A percentile compares a stretch with the other conserved stretches of the same genome.
Conservation (phyloP, 768 basidiomycete species). For the Pseudohyphozyma bogoriensis region DNA sequence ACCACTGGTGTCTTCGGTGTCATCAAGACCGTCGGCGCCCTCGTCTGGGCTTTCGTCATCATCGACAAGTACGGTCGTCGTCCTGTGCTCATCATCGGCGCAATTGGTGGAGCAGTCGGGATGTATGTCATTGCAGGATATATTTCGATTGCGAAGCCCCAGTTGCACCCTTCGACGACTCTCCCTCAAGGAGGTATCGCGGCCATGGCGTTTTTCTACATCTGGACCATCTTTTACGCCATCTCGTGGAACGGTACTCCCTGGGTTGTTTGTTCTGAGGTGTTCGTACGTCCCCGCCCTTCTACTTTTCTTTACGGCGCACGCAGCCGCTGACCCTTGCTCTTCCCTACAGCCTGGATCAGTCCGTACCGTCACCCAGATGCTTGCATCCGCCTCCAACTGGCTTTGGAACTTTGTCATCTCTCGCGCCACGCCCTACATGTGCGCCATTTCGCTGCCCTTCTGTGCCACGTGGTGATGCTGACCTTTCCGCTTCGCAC, state of each 20-base stretch:
- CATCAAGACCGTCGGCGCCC: constrained; percentile 40
- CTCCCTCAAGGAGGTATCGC: constrained; percentile 29
- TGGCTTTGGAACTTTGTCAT: constrained; percentile 35
- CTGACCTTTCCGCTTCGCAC: not conserved
- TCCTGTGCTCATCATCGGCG: constrained; percentile 41
- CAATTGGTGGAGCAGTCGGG: constrained; percentile 41
- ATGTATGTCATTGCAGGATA: constrained; percentile 40
- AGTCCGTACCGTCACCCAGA: constrained; percentile 34
- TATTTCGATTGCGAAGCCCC: constrained; percentile 16
- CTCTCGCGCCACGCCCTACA: constrained; percentile 37
- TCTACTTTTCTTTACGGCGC: too few species aligned
- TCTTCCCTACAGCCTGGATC: too few species aligned
- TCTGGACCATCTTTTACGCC: constrained; percentile 33
- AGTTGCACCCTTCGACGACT: constrained; percentile 8
- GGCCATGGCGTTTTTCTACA: constrained; percentile 34
- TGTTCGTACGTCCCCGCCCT: too few species aligned
- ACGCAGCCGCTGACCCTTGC: too few species aligned
- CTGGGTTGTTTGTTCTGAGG: constrained; percentile 45
- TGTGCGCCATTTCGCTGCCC: constrained; percentile 19
- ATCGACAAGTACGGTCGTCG: constrained; percentile 26
- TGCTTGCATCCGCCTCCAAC: constrained; percentile 27
- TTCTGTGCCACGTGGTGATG: too few species aligned
- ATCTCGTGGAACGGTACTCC: constrained; percentile 38
- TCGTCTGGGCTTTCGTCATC: constrained; percentile 40
- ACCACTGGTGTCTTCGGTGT: constrained; percentile 46